Evolutionary conservation across 768 basidiomycete species (phyloP).

Genomic region (Panaeolus papilionaceus): DNA sequence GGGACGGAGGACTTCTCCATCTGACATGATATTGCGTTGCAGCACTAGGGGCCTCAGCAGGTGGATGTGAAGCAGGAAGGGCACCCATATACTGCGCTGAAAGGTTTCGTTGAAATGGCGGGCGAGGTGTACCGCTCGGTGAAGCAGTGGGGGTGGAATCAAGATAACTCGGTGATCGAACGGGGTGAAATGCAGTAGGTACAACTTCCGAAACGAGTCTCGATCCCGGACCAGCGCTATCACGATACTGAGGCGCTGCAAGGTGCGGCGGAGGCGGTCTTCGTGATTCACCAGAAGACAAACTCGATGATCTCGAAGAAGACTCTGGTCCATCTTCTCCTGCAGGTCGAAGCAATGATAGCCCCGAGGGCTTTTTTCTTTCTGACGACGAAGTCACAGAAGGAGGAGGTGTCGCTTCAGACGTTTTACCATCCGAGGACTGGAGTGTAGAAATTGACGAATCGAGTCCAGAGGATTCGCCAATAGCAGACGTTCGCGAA

Average conservation of each 20-base stretch:
- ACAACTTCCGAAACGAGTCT: not conserved
- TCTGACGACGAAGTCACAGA: constrained; percentile 15
- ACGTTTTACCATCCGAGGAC: constrained; percentile 15
- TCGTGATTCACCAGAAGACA: constrained; percentile 22
- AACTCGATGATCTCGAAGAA: constrained; percentile 32
- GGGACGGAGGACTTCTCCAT: constrained; percentile 33
- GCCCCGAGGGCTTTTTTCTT: constrained; percentile 40
- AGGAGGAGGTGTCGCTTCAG: constrained; percentile 7
- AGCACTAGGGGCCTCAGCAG: not conserved
- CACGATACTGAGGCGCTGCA: constrained; percentile 14
- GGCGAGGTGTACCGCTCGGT: constrained; percentile 31
- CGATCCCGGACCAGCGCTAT: not conserved
- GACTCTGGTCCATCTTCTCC: constrained; percentile 19
- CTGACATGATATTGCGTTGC: constrained; percentile 28
- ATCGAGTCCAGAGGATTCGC: constrained; percentile 25
- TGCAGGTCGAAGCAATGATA: constrained; percentile 40
- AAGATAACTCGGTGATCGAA: constrained; percentile 6
- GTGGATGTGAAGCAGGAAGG: not conserved
- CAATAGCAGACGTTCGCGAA: constrained; percentile 22
- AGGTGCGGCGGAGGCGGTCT: constrained; percentile 15
- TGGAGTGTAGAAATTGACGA: constrained; percentile 26
- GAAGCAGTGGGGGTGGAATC: constrained; percentile 35
- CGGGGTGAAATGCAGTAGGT: not conserved
- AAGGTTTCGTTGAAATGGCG: constrained; percentile 19
- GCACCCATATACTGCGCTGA: constrained; percentile 6